These are phyloP conservation scores for Nemania bipapillata DNA, from an alignment of 2,329 filamentous ascomycete species.

Conservation along the genomic window DNA sequence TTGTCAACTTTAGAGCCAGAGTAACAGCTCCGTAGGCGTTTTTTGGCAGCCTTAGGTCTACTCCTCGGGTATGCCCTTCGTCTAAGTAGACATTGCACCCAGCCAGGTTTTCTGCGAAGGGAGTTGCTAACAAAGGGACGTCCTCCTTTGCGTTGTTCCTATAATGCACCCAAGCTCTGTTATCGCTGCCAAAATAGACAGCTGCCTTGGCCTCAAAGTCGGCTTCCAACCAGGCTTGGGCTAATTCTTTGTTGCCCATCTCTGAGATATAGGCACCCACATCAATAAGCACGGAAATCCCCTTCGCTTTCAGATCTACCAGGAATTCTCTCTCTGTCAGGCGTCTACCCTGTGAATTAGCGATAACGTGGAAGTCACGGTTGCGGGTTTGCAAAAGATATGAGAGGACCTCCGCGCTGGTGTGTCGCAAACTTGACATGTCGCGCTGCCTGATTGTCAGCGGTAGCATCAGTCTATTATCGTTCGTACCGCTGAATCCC, in stretches of 20 bases:
- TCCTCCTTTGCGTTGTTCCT: slow-evolving; percentile 46
- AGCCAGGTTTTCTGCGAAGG: slow-evolving; percentile 62
- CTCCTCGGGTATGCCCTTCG: slow-evolving; percentile 68
- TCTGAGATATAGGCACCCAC: slow-evolving; percentile 73
- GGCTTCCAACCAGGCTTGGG: slow-evolving; percentile 60
- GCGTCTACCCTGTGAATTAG: slow-evolving; percentile 48
- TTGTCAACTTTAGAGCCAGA: slow-evolving; percentile 65
- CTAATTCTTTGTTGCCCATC: slow-evolving; percentile 64
- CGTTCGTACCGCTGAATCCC: slow-evolving; percentile 78
- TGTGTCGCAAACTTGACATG: slow-evolving; percentile 64
- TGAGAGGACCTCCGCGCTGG: slow-evolving; percentile 70
- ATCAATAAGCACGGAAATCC: slow-evolving; percentile 66
- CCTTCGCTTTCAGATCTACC: slow-evolving; percentile 22
- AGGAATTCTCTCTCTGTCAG: slow-evolving; percentile 62
- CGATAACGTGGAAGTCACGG: slow-evolving; percentile 56
- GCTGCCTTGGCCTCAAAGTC: slow-evolving; percentile 60
- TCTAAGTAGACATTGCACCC: slow-evolving; percentile 62
- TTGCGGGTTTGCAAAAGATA: slow-evolving; percentile 67
- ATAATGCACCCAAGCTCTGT: slow-evolving; percentile 58
- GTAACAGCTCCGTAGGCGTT: slow-evolving; percentile 64
- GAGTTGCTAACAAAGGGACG: slow-evolving; percentile 61
- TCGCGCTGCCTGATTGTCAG: slow-evolving; percentile 70
- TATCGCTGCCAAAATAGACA: slow-evolving; percentile 63
- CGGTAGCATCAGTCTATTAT: slow-evolving; percentile 68
- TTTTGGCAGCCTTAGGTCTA: slow-evolving; percentile 66